Evolutionary conservation across 768 basidiomycete genomes (phyloP), one percentile per base, ranked within the genome.

Genomic region (Piloderma croceum): DNA sequence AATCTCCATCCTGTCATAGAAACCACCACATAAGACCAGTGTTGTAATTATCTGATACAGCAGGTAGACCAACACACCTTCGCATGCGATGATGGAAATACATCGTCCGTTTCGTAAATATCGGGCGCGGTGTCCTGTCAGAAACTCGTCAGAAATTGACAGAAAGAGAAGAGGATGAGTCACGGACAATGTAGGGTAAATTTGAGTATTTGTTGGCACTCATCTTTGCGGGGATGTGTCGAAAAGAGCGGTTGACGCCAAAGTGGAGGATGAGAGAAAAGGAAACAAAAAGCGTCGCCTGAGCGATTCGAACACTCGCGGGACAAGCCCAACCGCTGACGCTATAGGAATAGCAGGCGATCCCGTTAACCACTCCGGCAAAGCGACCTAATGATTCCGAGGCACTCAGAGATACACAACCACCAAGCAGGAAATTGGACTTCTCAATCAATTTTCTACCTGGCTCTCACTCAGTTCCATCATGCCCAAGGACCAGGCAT

Each of bases 331-430:
- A 56, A 56, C 54, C 54, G 54, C 44, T 46, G 58, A 39, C 42
- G 29, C 34, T 43, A 39, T 41, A 34, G 32, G 10, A 44, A 33
- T 81, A 81, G 78, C 79, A 81, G 80, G 79, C 77, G 74, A 79
- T 78, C 77, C 77, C 78, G 79, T 85, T 87, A 86, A 88, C 84
- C 84, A 87, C 85, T 88, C 84, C 83, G 84, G 84, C 83, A 88
- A 87, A 85, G 84, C 84, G 81, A 83, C 81, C n/a, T n/a, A 38
- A 52, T 42, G 19, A 10, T 38, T 15, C 15, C n/a, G n/a, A n/a
- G n/a, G n/a, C n/a, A 24, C 34, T 21, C 31, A 17, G 33, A 38
- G 20, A 36, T 25, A 13, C 18, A 29, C 24, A 34, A 42, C 17
- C 52, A 42, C 4, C 59, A 65, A 52, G 64, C 22, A 36, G 10